Percentiles rank a stretch among this genome's conserved stretches.
Conservation (phyloP, 352 stramenopile species). For the Phytopythium oedochilum region DNA sequence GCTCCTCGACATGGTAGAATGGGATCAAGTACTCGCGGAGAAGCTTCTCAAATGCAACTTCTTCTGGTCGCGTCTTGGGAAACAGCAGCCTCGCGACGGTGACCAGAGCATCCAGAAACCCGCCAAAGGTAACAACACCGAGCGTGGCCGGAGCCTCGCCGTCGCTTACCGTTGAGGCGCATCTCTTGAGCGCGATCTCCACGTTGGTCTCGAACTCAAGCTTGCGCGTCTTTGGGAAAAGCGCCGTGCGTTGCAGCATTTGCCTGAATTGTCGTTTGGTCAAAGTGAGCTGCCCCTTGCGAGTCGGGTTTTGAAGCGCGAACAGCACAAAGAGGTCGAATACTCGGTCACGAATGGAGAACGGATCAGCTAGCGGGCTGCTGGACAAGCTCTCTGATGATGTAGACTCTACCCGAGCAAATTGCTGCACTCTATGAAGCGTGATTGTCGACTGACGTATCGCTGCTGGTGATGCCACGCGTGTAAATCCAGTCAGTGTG, state of each 20-base stretch:
- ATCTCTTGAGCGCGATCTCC: slow-evolving; percentile 27
- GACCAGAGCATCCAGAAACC: slow-evolving; percentile 58
- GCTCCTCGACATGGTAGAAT: slow-evolving; percentile 26
- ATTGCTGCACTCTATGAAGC: slow-evolving; percentile 10
- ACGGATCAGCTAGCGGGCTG: slow-evolving; percentile 20
- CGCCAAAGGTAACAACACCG: slow-evolving; percentile 28
- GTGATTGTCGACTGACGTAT: slow-evolving; percentile 9
- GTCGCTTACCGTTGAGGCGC: slow-evolving; percentile 6
- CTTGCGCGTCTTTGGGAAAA: slow-evolving; percentile 27
- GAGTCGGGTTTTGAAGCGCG: slow-evolving; percentile 47
- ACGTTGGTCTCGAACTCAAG: slow-evolving; percentile 39
- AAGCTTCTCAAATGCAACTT: slow-evolving; percentile 34
- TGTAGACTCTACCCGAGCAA: neutral
- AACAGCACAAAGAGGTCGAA: slow-evolving; percentile 64
- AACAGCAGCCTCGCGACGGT: slow-evolving; percentile 42
- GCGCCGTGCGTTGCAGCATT: slow-evolving; percentile 29
- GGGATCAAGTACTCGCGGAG: slow-evolving; percentile 30
- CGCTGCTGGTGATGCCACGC: slow-evolving; percentile 10
- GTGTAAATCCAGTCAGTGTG: slow-evolving; percentile 3
- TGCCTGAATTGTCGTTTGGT: slow-evolving; percentile 70
- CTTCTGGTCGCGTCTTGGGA: slow-evolving; percentile 22
- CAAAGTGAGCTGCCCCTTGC: slow-evolving; percentile 30
- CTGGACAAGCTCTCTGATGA: no score
- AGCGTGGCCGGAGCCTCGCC: slow-evolving; percentile 12
- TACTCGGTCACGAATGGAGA: slow-evolving; percentile 53